Evolutionary conservation across 768 basidiomycete genomes (phyloP).

Genomic region (Pulveroboletus sp.): DNA sequence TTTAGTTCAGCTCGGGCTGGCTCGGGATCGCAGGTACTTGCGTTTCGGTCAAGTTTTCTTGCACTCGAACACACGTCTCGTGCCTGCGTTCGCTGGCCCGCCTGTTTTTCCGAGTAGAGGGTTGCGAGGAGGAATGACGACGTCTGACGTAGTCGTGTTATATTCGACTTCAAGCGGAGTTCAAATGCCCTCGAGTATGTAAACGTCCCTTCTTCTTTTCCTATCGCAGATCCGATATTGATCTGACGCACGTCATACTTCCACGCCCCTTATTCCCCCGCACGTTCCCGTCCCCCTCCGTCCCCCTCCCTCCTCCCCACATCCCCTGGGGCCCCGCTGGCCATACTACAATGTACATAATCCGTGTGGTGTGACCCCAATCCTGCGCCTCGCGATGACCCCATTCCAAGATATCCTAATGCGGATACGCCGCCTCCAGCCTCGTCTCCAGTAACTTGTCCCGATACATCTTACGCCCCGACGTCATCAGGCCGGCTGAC

Average conservation of each 20-base stretch:
- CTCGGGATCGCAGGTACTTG: constrained; percentile 22
- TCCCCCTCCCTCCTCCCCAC: not conserved
- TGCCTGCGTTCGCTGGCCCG: constrained; percentile 27
- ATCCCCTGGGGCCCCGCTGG: too few relatives aligned
- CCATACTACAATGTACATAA: not conserved
- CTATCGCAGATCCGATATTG: constrained; percentile 35
- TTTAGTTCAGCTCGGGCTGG: constrained; percentile 17
- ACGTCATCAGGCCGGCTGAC: constrained; percentile 67
- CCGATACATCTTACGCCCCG: constrained; percentile 28
- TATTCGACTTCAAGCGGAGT: constrained; percentile 43
- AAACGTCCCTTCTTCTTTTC: constrained; percentile 12
- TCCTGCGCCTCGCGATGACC: not conserved
- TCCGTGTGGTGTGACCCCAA: constrained; percentile 3
- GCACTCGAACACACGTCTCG: constrained; percentile 1
- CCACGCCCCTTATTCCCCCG: constrained; percentile 20
- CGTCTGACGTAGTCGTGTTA: constrained; percentile 42
- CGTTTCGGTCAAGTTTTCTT: constrained; percentile 14
- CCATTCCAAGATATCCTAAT: constrained; percentile 11
- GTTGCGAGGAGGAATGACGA: constrained; percentile 38
- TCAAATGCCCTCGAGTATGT: constrained; percentile 24
- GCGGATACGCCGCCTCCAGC: constrained; percentile 11
- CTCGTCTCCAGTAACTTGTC: constrained; percentile 10
- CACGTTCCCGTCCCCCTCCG: constrained; percentile 2
- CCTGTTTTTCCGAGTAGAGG: constrained; percentile 30
- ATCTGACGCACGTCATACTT: constrained; percentile 34